Evolutionary conservation across 2,329 filamentous ascomycete genomes (phyloP).

Genomic region (Ceratocystis albifundus): DNA sequence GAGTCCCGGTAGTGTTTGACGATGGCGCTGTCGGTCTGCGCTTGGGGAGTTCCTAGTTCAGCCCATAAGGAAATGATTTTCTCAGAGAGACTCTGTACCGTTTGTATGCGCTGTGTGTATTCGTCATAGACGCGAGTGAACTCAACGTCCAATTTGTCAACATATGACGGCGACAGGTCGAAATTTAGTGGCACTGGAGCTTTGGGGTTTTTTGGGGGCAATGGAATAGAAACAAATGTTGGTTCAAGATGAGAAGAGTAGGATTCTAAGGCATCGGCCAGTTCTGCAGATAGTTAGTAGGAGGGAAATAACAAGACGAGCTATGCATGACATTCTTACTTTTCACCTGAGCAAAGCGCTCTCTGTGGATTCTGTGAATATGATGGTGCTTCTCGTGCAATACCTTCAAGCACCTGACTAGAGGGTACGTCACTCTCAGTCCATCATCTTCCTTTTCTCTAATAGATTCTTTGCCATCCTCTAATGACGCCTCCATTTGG

Average conservation of each 20-base stretch:
- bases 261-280: constrained; percentile 84
- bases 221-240: constrained; percentile 70
- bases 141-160: constrained; percentile 74
- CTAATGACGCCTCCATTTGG: constrained; percentile 86
- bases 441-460: constrained; percentile 56
- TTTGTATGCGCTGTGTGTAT: constrained; percentile 70
- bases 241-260: constrained; percentile 93
- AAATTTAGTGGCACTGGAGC: constrained; percentile 70
- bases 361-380: constrained; percentile 70
- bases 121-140: constrained; percentile 95
- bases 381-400: constrained; percentile 79
- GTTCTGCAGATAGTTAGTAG: constrained; percentile 45
- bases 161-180: constrained; percentile 83
- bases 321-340: constrained; percentile 44
- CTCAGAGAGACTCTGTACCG: constrained; percentile 63
- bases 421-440: constrained; percentile 68
- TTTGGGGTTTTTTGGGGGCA: constrained; percentile 71
- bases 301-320: neutral
- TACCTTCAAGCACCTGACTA: constrained; percentile 63
- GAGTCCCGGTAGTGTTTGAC: constrained; percentile 82
- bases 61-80: constrained; percentile 92
- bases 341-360: constrained; percentile 90
- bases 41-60: constrained; percentile 85
- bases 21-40: constrained; percentile 77
- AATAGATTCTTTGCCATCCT: constrained; percentile 56